Base-by-base conservation (phyloP, 2,329 filamentous ascomycete genomes). In the Ophiostoma quercus region DNA sequence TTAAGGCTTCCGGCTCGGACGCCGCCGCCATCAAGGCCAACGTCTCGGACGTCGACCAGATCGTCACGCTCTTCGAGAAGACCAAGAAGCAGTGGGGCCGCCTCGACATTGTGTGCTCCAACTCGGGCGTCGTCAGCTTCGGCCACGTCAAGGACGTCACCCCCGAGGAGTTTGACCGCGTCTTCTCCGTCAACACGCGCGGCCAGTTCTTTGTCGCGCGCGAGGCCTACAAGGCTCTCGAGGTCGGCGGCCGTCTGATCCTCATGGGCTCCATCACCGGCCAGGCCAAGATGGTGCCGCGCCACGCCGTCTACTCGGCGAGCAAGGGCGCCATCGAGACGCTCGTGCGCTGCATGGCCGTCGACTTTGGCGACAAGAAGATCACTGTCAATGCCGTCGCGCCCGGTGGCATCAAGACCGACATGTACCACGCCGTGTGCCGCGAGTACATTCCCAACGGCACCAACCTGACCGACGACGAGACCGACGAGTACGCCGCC, bases 171-270 rank as follows among this genome's bases (percentile, higher is more conserved):
- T 88, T 84, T 77, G 86, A 88, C 76, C 84, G 86, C 71, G 85
- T 87, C 65, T 87, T 88, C 79, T 84, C 82, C 79, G 77, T 88
- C 74, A 88, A 88, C 77, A 81, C 85, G 2, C 79, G 84, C 22
- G 86, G 84, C 8, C 86, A 88, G 77, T 88, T 87, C 79, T 88
- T 88, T 77, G 85, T 88, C 43, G 86, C 85, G 6, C 84, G 87
- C 75, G 84, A 85, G 60, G 87, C 87, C 25, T 88, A 87, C 81
- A 84, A 85, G 77, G 79, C 87, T 76, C 82, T 89, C 43, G 83
- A 86, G 77, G 79, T 86, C 67, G 84, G 86, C 70, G 87, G 87
- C n/a, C 82, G 87, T 16, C 80, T 90, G 66, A 85, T 90, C 74
- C 81, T 89, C 69, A 89, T 88, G 85, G 83, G 80, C 51, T 87